These are phyloP conservation scores for Polygonum maritimum DNA, from an alignment of 148 eudicot species.

Conservation along the genomic window DNA sequence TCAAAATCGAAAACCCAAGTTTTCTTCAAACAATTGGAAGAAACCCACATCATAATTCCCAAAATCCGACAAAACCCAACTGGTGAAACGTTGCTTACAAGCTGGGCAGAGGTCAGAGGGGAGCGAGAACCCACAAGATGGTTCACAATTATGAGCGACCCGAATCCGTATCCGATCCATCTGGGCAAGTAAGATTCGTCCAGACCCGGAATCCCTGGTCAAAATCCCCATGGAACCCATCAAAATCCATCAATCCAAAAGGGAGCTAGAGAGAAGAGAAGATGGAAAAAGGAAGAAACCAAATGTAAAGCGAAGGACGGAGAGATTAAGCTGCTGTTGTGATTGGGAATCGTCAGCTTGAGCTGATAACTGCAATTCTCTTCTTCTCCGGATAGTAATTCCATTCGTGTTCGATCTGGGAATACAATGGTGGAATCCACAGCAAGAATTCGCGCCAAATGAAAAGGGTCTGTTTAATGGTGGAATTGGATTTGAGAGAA, in stretches of 20 bases:
- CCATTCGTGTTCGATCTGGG: neutral
- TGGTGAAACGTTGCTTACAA: constrained; percentile 33
- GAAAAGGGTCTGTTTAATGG: neutral
- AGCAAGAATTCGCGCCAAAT: constrained; percentile 4
- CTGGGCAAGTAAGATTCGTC: constrained; percentile 95
- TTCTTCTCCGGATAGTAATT: constrained; percentile 12
- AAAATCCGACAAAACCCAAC: neutral
- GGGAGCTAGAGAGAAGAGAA: constrained; percentile 7
- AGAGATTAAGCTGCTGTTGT: constrained; percentile 58
- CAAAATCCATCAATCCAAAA: neutral
- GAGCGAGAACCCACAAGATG: constrained; percentile 64
- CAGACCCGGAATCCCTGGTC: constrained; percentile 73
- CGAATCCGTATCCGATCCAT: constrained; percentile 88
- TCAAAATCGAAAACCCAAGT: neutral
- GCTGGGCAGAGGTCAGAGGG: constrained; percentile 59
- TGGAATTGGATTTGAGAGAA: neutral
- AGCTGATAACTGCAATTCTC: constrained; percentile 15
- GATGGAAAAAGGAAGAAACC: constrained; percentile 24
- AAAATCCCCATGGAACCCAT: neutral
- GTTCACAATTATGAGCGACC: constrained; percentile 60
- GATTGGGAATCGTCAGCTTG: constrained; percentile 25
- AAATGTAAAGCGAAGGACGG: constrained; percentile 81
- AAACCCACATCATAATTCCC: neutral
- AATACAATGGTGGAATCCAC: neutral
- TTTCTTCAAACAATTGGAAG: neutral